These are phyloP conservation scores for Fusarium subtropicale DNA, from an alignment of 2,329 filamentous ascomycete species.

Conservation along the genomic window DNA sequence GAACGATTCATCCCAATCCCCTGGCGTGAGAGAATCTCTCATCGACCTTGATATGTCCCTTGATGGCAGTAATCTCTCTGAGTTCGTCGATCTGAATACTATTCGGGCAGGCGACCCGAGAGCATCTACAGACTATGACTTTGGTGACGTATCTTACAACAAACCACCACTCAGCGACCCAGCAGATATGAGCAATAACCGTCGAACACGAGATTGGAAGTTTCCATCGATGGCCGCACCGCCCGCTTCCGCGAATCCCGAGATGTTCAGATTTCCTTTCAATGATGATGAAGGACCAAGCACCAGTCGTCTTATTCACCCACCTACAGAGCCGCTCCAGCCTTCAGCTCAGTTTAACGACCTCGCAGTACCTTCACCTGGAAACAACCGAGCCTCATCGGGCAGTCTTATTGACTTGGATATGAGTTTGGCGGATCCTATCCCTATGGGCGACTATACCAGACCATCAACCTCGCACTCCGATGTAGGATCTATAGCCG, in stretches of 20 bases:
- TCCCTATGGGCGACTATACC: slow-evolving; percentile 58
- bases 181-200: slow-evolving; percentile 64
- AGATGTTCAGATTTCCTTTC: slow-evolving; percentile 64
- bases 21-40: slow-evolving; percentile 69
- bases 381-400: slow-evolving; percentile 57
- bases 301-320: slow-evolving; percentile 60
- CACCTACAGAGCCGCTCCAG: slow-evolving; percentile 63
- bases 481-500: slow-evolving; percentile 65
- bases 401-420: slow-evolving; percentile 66
- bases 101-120: slow-evolving; percentile 64
- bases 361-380: slow-evolving; percentile 52
- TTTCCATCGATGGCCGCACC: slow-evolving; percentile 65
- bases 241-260: slow-evolving; percentile 65
- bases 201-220: slow-evolving; percentile 68
- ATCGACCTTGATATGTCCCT: slow-evolving; percentile 74
- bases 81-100: slow-evolving; percentile 71
- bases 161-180: slow-evolving; percentile 69
- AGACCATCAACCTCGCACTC: slow-evolving; percentile 71
- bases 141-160: slow-evolving; percentile 58
- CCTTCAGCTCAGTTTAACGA: slow-evolving; percentile 57
- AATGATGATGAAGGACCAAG: slow-evolving; percentile 51
- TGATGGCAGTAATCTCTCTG: slow-evolving; percentile 65
- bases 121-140: slow-evolving; percentile 62
- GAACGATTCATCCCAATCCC: slow-evolving; percentile 63
- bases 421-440: slow-evolving; percentile 64